Evolutionary conservation across 352 stramenopile genomes (phyloP), one percentile per base, ranked within the genome.

Genomic region (Phytophthora foliorum): DNA sequence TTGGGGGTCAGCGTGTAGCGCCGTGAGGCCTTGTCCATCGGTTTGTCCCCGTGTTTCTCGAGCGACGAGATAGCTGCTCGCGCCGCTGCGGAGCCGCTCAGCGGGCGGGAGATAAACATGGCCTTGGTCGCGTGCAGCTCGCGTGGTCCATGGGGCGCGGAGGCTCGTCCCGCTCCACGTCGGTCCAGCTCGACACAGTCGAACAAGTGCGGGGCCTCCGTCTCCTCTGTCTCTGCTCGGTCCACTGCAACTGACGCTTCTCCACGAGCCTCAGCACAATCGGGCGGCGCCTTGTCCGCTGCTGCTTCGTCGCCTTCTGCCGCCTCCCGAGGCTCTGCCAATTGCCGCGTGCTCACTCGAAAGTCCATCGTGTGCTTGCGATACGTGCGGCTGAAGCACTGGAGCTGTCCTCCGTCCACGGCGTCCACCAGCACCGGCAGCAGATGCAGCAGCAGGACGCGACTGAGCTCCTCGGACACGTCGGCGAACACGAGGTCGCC

Each of bases 61-160:
- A 66, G 41, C 6, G 46, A 13, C 34, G 69, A 24, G 22, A 59
- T 39, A 4, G 45, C 66, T 6, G 67, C 53, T 49, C 61, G 51
- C 31, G 57, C 53, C 52, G 67, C 67, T 10, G 61, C 49, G 19
- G 63, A 68, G 7, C 67, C 69, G 32, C 46, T 69, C 14, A 90
- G 66, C n/a, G 85, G 74, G 9, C 75, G 70, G 2, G 85, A 93
- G 31, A 90, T 61, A 50, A 90, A 92, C 59, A 90, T 81, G 9
- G 85, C 82, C 51, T 91, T 91, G 36, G 76, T 88, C 39, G 83
- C 55, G 41, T 93, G 85, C 22, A 93, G 74, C 64, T 91, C 81
- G 1, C 85, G 83, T 5, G 73, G 71, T 1, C 83, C 83, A 34
- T 93, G 85, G 2, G 80, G 77, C 13, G 84, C 63, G 3, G 72